phyloP scores from a whole-genome alignment of 176 grass and related monocot species.

The Eleusine indica region DNA sequence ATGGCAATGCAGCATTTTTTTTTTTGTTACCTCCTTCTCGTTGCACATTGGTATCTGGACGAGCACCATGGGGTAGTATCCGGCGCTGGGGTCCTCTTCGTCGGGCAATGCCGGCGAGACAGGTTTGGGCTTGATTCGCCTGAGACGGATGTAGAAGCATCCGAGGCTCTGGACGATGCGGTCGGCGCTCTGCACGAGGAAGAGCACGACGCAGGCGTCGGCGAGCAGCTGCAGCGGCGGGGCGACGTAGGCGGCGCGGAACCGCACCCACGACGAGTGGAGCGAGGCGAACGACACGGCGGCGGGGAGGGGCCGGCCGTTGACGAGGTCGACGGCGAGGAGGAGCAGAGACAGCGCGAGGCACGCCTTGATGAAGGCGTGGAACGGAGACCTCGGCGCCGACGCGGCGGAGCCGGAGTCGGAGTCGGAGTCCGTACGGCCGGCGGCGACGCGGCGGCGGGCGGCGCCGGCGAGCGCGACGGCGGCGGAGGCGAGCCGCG shows the following conservation, averaged over 20 bases:
- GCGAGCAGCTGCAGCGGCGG: constrained; percentile 76
- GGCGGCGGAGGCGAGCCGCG: constrained; percentile 56
- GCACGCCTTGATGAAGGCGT: constrained; percentile 58
- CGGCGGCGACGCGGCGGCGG: constrained; percentile 50
- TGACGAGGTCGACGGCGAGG: constrained; percentile 66
- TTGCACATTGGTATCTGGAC: constrained; percentile 99
- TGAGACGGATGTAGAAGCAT: constrained; percentile 80
- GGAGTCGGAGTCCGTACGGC: constrained; percentile 56
- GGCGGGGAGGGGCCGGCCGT: constrained; percentile 5
- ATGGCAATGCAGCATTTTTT: neutral
- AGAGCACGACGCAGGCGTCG: constrained; percentile 76
- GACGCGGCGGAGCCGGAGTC: constrained; percentile 3
- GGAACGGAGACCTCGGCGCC: constrained; percentile 40
- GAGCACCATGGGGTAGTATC: constrained; percentile 80
- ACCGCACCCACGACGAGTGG: constrained; percentile 59
- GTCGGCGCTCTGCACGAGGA: constrained; percentile 86
- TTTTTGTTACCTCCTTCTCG: constrained; percentile 70
- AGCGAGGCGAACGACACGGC: constrained; percentile 32
- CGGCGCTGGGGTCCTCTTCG: constrained; percentile 50
- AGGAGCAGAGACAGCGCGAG: constrained; percentile 62
- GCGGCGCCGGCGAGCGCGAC: constrained; percentile 59
- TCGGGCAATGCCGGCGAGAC: constrained; percentile 31
- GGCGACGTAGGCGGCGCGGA: constrained; percentile 73
- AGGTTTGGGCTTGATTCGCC: constrained; percentile 49
- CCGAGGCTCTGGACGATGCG: constrained; percentile 74